Percentiles rank a stretch among this genome's conserved stretches.
These are phyloP conservation scores for Plasmodium coatneyi DNA, from an alignment of 169 alveolate genomes.

Conservation along the genomic window DNA sequence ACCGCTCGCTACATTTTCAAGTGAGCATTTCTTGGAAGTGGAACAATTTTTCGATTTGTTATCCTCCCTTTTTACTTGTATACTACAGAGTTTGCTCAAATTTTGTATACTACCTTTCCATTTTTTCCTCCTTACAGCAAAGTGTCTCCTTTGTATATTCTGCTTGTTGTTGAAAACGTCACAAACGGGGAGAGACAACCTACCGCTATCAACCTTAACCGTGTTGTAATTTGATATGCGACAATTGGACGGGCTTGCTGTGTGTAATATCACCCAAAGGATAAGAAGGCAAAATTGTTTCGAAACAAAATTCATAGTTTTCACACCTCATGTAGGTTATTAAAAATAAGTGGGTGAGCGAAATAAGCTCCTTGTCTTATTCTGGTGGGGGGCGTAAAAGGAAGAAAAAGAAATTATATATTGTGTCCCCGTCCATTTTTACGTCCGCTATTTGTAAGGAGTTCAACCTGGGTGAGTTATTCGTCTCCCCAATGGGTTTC, in stretches of 20 bases:
- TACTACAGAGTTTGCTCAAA: constrained; percentile 1
- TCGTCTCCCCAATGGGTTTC: background rate
- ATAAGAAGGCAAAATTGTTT: background rate
- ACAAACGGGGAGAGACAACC: background rate
- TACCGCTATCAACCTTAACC: background rate
- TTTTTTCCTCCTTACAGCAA: background rate
- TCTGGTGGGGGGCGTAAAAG: background rate
- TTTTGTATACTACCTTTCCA: background rate
- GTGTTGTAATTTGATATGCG: background rate
- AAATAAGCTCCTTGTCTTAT: background rate
- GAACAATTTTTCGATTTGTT: background rate
- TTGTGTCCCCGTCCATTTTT: background rate
- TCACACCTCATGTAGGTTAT: background rate
- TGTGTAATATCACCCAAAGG: background rate
- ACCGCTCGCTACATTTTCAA: background rate
- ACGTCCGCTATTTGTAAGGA: background rate
- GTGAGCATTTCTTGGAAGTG: background rate
- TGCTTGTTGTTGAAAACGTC: background rate
- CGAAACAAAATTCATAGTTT: background rate
- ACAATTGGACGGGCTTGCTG: background rate
- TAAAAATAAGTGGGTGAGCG: background rate
- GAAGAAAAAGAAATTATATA: background rate
- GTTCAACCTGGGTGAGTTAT: background rate
- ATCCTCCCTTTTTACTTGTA: background rate
- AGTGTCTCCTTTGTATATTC: background rate